Evolutionary conservation across 306 rosid genomes (phyloP).

Genomic region (Vigna mungo): DNA sequence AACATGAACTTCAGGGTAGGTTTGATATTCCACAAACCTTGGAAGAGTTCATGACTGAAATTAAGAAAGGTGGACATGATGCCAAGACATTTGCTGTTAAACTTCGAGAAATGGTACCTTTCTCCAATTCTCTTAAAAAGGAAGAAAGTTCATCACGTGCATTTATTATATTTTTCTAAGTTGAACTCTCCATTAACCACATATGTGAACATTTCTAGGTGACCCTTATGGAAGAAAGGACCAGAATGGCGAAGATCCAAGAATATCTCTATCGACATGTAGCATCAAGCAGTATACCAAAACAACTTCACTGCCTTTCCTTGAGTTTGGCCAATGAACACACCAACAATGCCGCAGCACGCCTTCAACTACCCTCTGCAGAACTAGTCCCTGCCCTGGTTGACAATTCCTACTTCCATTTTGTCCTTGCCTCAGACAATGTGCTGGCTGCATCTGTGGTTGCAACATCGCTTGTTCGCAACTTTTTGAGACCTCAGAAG

Average conservation of each 20-base stretch:
- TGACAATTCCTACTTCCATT: constrained; percentile 83
- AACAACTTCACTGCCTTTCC: constrained; percentile 95
- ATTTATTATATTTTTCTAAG: constrained; percentile 6
- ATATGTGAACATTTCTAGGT: constrained; percentile 51
- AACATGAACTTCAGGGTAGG: constrained; percentile 75
- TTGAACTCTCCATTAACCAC: constrained; percentile 12
- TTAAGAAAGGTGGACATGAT: constrained; percentile 67
- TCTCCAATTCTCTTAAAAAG: constrained; percentile 8
- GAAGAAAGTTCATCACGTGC: background rate
- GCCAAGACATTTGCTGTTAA: constrained; percentile 82
- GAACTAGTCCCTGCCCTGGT: constrained; percentile 94
- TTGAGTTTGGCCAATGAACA: constrained; percentile 89
- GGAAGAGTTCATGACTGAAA: constrained; percentile 86
- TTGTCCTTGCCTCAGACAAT: constrained; percentile 94
- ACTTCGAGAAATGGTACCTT: constrained; percentile 86
- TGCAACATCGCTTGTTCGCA: constrained; percentile 81
- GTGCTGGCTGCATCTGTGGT: constrained; percentile 93
- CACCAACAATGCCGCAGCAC: constrained; percentile 91
- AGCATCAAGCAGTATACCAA: constrained; percentile 99
- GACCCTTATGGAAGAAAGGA: constrained; percentile 83
- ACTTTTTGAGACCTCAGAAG: constrained; percentile 67
- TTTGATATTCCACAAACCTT: constrained; percentile 85
- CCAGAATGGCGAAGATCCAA: constrained; percentile 93
- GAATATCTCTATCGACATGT: constrained; percentile 94
- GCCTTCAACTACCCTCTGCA: constrained; percentile 93